Percentiles rank a stretch among this genome's conserved stretches.
phyloP scores from a whole-genome alignment of 495 filamentous ascomycete species.

The Aspergillus baeticus region DNA sequence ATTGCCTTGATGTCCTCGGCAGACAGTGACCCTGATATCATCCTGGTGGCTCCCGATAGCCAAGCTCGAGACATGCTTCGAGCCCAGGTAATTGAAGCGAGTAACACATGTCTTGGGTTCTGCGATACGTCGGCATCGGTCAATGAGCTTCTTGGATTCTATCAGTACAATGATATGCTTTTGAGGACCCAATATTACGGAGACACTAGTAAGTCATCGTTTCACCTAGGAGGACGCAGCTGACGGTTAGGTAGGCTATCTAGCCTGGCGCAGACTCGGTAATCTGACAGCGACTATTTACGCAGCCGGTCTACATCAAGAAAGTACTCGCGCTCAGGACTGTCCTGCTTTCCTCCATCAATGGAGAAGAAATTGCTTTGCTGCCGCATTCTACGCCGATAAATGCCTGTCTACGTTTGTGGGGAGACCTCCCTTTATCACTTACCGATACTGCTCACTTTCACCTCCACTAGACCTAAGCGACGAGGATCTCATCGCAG shows the following conservation, averaged over 20 bases:
- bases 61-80: conserved; percentile 31
- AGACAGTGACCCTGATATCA: conserved; percentile 35
- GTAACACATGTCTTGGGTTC: conserved; percentile 44
- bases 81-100: conserved; percentile 38
- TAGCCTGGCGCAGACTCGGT: conserved; percentile 53
- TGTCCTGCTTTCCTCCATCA: conserved; percentile 53
- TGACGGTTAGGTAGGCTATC: conserved; percentile 34
- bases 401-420: conserved; percentile 54
- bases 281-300: conserved; percentile 53
- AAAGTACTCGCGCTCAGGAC: conserved; percentile 37
- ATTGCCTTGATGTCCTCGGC: conserved; percentile 38
- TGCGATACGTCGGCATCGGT: conserved; percentile 45
- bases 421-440: conserved; percentile 56
- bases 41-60: conserved; percentile 19
- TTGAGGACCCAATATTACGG: conserved; percentile 48
- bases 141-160: conserved; percentile 48
- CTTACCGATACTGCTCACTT: conserved; percentile 53
- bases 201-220: conserved; percentile 47
- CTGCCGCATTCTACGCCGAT: conserved; percentile 50
- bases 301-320: conserved; percentile 58
- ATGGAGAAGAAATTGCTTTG: conserved; percentile 52
- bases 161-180: conserved; percentile 44
- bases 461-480: conserved; percentile 57
- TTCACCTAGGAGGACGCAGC: background rate
- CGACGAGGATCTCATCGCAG: conserved; percentile 49